A percentile compares a stretch with the other conserved stretches of the same genome.
These are phyloP conservation scores for Suillus variegatus DNA, from an alignment of 768 basidiomycete species.

Conservation along the genomic window DNA sequence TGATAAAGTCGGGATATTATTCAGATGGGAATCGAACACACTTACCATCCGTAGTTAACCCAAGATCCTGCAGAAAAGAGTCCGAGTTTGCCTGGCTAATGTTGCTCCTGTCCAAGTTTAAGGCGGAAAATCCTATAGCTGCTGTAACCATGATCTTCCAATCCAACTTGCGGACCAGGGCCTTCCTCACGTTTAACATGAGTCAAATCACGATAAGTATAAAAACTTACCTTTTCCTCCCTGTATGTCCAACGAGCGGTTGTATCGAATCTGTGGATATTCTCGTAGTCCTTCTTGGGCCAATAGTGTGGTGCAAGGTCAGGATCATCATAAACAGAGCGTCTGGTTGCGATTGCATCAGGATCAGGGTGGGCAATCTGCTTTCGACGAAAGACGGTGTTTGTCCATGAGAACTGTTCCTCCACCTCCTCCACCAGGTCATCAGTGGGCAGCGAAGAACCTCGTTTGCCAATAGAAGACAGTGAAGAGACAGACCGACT, in stretches of 20 bases:
- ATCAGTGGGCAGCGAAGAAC: neutral
- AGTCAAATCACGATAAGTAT: neutral
- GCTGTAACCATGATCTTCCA: slow-evolving; percentile 63
- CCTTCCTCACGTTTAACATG: slow-evolving; percentile 27
- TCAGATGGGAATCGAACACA: slow-evolving; percentile 11
- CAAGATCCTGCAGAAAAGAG: slow-evolving; percentile 57
- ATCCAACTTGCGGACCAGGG: slow-evolving; percentile 55
- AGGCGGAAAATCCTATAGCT: slow-evolving; percentile 55
- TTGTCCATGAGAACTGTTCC: slow-evolving; percentile 11
- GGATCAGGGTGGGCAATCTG: slow-evolving; percentile 15
- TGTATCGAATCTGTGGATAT: slow-evolving; percentile 56
- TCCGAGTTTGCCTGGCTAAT: slow-evolving; percentile 59
- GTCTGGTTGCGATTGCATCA: slow-evolving; percentile 48
- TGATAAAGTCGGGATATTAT: neutral
- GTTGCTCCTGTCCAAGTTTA: slow-evolving; percentile 57
- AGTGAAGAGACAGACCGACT: neutral
- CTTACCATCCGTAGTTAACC: slow-evolving; percentile 49
- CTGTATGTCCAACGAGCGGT: slow-evolving; percentile 60
- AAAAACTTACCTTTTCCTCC: slow-evolving; percentile 48
- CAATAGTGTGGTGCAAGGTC: slow-evolving; percentile 41
- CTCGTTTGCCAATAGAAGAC: slow-evolving; percentile 4
- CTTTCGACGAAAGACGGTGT: slow-evolving; percentile 10
- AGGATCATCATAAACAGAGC: slow-evolving; percentile 55
- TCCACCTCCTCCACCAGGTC: slow-evolving; percentile 14
- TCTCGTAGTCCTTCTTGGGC: slow-evolving; percentile 56